phyloP scores from a whole-genome alignment of 2,329 filamentous ascomycete species.

The Rosellinia necatrix region DNA sequence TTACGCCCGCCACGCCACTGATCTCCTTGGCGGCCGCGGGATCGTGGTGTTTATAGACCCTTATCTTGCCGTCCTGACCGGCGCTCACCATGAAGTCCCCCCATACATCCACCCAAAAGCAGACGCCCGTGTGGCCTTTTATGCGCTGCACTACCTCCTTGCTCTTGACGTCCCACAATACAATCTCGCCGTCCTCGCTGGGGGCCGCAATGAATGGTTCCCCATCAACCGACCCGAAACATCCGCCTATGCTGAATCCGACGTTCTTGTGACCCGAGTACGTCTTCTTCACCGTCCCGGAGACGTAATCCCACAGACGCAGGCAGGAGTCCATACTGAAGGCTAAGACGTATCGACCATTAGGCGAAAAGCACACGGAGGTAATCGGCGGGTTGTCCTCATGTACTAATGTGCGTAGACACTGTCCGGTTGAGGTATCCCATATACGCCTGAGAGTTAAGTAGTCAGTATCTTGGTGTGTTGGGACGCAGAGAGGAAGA shows the following conservation, averaged over 20 bases:
- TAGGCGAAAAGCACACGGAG: constrained; percentile 89
- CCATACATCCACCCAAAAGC: constrained; percentile 68
- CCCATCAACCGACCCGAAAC: constrained; percentile 70
- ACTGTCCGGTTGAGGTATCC: constrained; percentile 95
- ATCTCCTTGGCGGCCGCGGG: constrained; percentile 11
- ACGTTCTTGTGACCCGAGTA: constrained; percentile 91
- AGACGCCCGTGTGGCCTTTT: constrained; percentile 57
- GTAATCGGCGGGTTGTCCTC: constrained; percentile 93
- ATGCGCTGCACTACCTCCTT: constrained; percentile 80
- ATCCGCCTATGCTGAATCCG: constrained; percentile 81
- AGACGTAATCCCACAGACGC: constrained; percentile 92
- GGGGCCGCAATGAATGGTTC: constrained; percentile 74
- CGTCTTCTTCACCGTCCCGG: constrained; percentile 91
- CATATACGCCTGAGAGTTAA: constrained; percentile 72
- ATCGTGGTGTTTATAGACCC: constrained; percentile 49
- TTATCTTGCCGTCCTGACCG: constrained; percentile 59
- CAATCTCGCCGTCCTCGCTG: constrained; percentile 82
- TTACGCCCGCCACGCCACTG: constrained; percentile 15
- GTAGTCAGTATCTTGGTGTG: background rate
- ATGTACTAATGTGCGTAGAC: constrained; percentile 90
- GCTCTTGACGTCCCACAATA: constrained; percentile 88
- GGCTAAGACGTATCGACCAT: constrained; percentile 89
- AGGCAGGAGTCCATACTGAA: constrained; percentile 90
- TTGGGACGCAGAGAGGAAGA: background rate
- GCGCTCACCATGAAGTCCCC: constrained; percentile 61